These are phyloP conservation scores for Fragaria ananassa DNA, from an alignment of 306 rosid species.

Conservation along the genomic window DNA sequence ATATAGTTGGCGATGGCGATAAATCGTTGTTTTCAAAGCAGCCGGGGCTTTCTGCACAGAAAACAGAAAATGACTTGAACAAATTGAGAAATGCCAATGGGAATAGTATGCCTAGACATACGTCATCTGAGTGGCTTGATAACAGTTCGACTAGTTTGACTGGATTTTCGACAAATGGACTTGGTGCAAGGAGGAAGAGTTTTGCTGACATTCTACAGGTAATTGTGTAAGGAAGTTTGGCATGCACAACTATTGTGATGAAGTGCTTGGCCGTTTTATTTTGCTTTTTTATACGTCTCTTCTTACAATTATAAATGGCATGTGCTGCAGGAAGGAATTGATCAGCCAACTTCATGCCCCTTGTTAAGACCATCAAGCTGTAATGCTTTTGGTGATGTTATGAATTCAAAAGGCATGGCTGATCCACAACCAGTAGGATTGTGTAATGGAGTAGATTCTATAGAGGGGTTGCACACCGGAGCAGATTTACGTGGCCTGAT, in stretches of 20 bases:
- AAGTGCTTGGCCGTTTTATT: slow-evolving; percentile 1
- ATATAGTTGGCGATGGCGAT: slow-evolving; percentile 37
- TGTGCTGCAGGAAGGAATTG: slow-evolving; percentile 72
- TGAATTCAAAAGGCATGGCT: slow-evolving; percentile 41
- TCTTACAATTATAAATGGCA: too few relatives aligned
- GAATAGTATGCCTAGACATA: slow-evolving; percentile 48
- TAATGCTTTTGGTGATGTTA: slow-evolving; percentile 58
- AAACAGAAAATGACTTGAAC: slow-evolving; percentile 59
- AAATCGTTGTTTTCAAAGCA: slow-evolving; percentile 77
- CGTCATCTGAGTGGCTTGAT: slow-evolving; percentile 52
- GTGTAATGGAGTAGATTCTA: slow-evolving; percentile 44
- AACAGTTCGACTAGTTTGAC: slow-evolving; percentile 40
- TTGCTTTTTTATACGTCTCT: slow-evolving; percentile 1
- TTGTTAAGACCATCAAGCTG: slow-evolving; percentile 63
- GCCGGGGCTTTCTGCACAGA: slow-evolving; percentile 63
- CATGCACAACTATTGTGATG: slow-evolving; percentile 7
- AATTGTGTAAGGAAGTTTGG: slow-evolving; percentile 7
- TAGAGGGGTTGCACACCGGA: slow-evolving; percentile 56
- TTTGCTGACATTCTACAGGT: slow-evolving; percentile 87
- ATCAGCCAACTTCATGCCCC: slow-evolving; percentile 52
- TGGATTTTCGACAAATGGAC: slow-evolving; percentile 52
- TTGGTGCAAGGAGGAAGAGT: slow-evolving; percentile 70
- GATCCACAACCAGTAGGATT: slow-evolving; percentile 38
- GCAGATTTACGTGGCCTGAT: slow-evolving; percentile 46
- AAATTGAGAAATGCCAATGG: slow-evolving; percentile 55